Evolutionary conservation across 208 protist species (phyloP), one percentile per base, ranked within the genome.

Genomic region (Trypanosomatidae sp.): DNA sequence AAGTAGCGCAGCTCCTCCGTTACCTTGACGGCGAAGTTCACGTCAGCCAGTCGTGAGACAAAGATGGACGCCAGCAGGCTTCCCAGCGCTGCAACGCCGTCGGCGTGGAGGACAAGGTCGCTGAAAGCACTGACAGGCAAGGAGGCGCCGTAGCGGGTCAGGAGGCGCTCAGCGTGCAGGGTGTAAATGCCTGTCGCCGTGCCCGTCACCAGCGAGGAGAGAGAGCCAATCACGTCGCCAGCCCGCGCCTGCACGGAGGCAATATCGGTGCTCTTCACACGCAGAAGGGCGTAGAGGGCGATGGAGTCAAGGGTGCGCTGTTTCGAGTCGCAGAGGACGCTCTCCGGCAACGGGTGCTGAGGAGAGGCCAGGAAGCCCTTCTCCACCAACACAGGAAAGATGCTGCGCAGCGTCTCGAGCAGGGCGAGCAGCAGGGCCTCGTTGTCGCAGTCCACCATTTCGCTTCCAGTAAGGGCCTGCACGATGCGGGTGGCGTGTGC

Each of bases 241-340:
- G 90, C 87, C 13, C 56, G 46, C 17, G 66, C 41, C 47, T 79
- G 75, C 49, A 95, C 81, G 8, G 55, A 53, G 9, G 80, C 80
- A n/a, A 91, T 90, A 3, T 78, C 73, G 55, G 76, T 79, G 19
- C 74, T 73, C 68, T 85, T 85, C 30, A 94, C 71, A 62, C 87
- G 81, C 56, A 97, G 79, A 19, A 94, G 71, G 7, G 89, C 80
- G 71, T 95, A 94, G 64, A 95, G 85, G 41, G 92, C 41, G 33
- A 95, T 88, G 13, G 90, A 97, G 74, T 97, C 90, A 19, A 97
- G 68, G 5, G 90, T 95, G 39, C 89, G 82, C 62, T 90, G 88
- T 70, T 84, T 80, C 13, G 80, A 28, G 69, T 95, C 85, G 15
- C 75, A 65, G 22, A 56, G 64, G 15, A 95, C 74, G 47, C 88